Base-by-base conservation (phyloP, 495 filamentous ascomycete genomes). In the Neurospora africana region DNA sequence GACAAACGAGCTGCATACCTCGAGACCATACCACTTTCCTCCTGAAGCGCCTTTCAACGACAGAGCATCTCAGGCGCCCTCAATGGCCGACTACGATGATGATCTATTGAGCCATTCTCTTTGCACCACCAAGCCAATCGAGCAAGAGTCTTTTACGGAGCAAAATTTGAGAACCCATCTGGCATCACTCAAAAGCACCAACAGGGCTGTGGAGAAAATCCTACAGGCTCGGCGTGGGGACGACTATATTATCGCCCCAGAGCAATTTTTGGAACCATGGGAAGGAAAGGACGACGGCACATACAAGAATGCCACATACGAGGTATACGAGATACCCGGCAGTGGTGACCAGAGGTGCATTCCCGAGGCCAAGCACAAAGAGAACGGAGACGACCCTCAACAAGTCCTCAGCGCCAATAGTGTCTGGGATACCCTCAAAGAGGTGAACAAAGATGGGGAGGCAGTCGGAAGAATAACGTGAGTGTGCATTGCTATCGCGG, bases 381-480 rank as follows among this genome's bases (percentile, higher is more conserved):
- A n/a, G 30, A 19, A 38, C 33, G 27, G 30, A 17, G 11, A 58
- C 23, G 33, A 70, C 72, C 30, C 44, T 44, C 33, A 68, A 4
- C 21, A 68, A 37, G 72, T 70, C 7, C 76, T 78, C 27, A 80
- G 77, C 33, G 79, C 82, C 1, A 76, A 75, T 30, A 79, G 76
- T 36, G 82, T 82, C 11, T 86, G 83, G 84, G 77, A 79, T n/a
- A 74, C 75, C 3, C 83, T 83, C 58, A 79, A 73, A 44, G 70
- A 75, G 10, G 71, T 78, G 73, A 83, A 78, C 75, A 74, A 33
- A 39, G 71, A 70, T 11, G 75, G 76, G 27, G 47, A 75, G 10
- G 81, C 84, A 15, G 84, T 87, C 7, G 86, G 86, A 13, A 81
- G 86, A 37, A 88, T 88, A 71, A 86, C 83, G 79, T 81, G 74